These are phyloP conservation scores for Calonectria ilicicola DNA, from an alignment of 2,329 filamentous ascomycete genomes.

Conservation along the genomic window DNA sequence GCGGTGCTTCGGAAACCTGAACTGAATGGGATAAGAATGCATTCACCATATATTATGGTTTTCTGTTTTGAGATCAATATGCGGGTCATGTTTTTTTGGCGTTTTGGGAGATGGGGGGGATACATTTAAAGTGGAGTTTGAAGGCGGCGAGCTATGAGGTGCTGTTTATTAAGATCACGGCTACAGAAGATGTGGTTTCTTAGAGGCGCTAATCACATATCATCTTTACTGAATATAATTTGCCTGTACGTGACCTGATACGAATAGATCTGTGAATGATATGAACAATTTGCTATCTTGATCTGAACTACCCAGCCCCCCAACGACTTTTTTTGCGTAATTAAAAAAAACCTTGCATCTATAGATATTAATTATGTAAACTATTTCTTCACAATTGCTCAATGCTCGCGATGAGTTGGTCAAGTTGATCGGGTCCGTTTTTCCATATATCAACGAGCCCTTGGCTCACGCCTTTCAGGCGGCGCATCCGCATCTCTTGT, in stretches of 20 bases:
- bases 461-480: conserved; percentile 63
- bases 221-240: not conserved
- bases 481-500: conserved; percentile 73
- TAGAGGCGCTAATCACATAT: conserved; percentile 8
- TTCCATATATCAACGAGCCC: conserved; percentile 57
- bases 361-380: not conserved
- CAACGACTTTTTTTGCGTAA: not conserved
- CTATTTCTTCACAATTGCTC: conserved; percentile 65
- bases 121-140: conserved; percentile 15
- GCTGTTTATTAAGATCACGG: not conserved
- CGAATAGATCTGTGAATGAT: not conserved
- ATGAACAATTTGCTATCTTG: not conserved
- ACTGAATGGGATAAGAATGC: not conserved
- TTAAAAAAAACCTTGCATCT: not conserved
- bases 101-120: conserved; percentile 7
- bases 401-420: conserved; percentile 66
- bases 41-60: not conserved
- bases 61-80: not conserved
- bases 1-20: not conserved
- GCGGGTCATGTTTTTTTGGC: conserved; percentile 5
- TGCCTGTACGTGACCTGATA: not conserved
- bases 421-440: conserved; percentile 56
- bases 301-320: not conserved
- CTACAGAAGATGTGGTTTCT: not conserved
- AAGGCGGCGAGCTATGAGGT: not conserved